Base-by-base conservation (phyloP, 805 yeast genomes). In the Suhomyces prunicola region DNA sequence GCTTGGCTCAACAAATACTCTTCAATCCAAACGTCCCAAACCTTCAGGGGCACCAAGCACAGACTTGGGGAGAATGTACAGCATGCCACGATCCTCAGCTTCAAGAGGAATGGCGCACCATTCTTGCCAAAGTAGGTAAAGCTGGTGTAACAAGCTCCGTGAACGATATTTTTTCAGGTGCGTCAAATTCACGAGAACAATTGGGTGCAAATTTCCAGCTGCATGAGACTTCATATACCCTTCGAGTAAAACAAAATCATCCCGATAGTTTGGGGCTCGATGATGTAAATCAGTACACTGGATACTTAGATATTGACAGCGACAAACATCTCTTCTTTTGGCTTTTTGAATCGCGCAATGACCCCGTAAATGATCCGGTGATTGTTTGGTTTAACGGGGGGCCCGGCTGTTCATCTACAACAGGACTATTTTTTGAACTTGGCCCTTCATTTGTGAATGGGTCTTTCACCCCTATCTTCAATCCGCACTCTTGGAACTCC, bases 281-380 rank as follows among this genome's bases (percentile, higher is more conserved):
- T 53, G 55, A 67, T 23, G 76, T 71, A 15, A 49, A 70, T 19
- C 76, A 71, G 54, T 70, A 67, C 48, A 69, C 76, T 46, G 77
- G 77, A 5, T 72, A 72, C 54, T 64, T 72, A 55, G 74, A 72
- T 53, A 64, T 71, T 40, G 67, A 64, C 23, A 57, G 62, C 35
- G 72, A 63, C 48, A 65, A 65, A 55, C 71, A 67, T 50, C 63
- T 67, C 40, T 67, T 67, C 54, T 67, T 59, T 53, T 67, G 68
- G 68, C 65, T 66, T 50, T 66, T 67, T 39, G 71, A 67, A 52
- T 60, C 65, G 13, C 60, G 73, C 58, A 66, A 67, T 50, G 69
- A 67, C 54, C 71, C 71, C 24, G 47, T 54, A 22, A 67, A 55
- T 49, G 71, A 67, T 56, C 71, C 71, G 0, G 71, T 72, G 22